Evolutionary conservation across 78 protist genomes (phyloP), one percentile per base, ranked within the genome.

Genomic region (Trichosphaerium sp.): DNA sequence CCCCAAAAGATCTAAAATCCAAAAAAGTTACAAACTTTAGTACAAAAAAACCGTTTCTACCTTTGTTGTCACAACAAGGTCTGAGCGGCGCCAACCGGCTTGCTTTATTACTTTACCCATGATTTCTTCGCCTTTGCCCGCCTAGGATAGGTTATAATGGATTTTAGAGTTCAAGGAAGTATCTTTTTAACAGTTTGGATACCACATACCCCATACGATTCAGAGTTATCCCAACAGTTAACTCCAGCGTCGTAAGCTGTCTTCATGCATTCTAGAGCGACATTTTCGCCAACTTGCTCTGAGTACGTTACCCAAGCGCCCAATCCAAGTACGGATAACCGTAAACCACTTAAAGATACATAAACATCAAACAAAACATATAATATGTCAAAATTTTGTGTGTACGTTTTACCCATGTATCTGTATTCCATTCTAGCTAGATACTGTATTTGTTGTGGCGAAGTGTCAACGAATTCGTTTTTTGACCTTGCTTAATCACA

Each of bases 281-380:
- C 4, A 29, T 58, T 35, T 4, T 12, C 26, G 25, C 32, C 59
- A 35, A 40, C 23, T 56, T 62, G 25, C 2, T 12, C 2, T 8
- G 1, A 38, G 56, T 56, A 63, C 41, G 72, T 34, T 35, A 74
- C 71, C 71, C 71, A 74, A 11, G 58, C 26, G 28, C 71, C 71
- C 44, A 21, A 51, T 29, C 7, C 7, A 7, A 29, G 29, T 32
- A 52, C 7, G 7, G 40, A 52, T 7, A 32, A 6, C 7, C 7
- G 58, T 7, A 15, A 4, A 7, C 58, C 40, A 29, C 26, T 4
- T 4, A 29, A 52, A 15, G 7, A 15, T 29, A 15, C 7, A 15
- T 10, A 15, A 52, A 7, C 7, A 4, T 15, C 7, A 15, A 4
- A 29, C 40, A 7, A 29, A 4, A 7, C 23, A 6, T 6, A 52